Evolutionary conservation across 164 flowering plant genomes (phyloP), one percentile per base, ranked within the genome.

Genomic region (Tetracentron sinense): DNA sequence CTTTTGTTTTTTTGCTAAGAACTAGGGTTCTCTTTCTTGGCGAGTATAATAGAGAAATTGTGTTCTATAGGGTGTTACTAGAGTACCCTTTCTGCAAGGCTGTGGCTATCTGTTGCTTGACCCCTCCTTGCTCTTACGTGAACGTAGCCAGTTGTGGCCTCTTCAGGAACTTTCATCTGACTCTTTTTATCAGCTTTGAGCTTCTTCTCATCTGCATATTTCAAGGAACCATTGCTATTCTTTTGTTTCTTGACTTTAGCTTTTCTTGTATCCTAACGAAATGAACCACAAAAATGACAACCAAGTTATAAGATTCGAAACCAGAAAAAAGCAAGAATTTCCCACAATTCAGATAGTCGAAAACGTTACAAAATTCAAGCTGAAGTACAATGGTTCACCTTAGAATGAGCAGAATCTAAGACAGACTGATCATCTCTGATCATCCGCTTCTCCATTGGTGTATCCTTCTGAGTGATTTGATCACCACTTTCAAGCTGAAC

Each of bases 101-200:
- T 90, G 79, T 92, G 98, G 72, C 93, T 88, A 58, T 92, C 97
- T 57, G 98, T 92, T 44, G 98, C 98, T 77, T 92, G 89, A 42
- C 98, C 98, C 65, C 98, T 90, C 52, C 97, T 83, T 48, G 97
- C 98, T 73, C 98, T 84, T 7, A 90, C 97, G 75, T 85, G 96
- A 77, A 92, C 82, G 78, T 85, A 90, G 19, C 84, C 90, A 42
- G 58, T 77, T 61, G 84, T 83, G 47, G 89, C 67, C 54, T 75
- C 83, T 53, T 82, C 81, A 52, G 31, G 15, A 47, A 11, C 73
- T 56, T 80, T 71, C 42, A 65, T 76, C 51, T 68, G 19, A 3
- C 68, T 60, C 51, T 78, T 77, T 63, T 75, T 55, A 8, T 60
- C 74, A 42, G 42, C 22, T 53, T 75, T 78, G 1, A 42, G 55